Percentiles rank a stretch among this genome's conserved stretches.
Evolutionary conservation across 2,329 filamentous ascomycete genomes (phyloP).

Genomic region (Epichloe sylvatica): DNA sequence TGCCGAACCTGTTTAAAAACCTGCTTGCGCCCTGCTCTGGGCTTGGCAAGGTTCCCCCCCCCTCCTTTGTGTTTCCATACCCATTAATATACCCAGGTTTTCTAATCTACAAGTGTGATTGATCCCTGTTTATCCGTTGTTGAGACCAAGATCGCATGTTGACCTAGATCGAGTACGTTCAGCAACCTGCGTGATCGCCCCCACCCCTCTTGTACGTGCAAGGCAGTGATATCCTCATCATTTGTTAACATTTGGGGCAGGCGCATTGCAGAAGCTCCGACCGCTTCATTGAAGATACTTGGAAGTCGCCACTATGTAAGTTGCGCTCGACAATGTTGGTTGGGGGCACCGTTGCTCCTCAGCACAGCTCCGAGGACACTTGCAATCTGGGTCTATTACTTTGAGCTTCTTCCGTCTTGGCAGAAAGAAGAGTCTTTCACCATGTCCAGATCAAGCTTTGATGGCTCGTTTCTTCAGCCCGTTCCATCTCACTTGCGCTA

Average conservation of each 20-base stretch:
- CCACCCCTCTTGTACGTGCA: background rate
- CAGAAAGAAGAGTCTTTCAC: background rate
- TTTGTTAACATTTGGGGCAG: background rate
- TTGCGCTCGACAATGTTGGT: background rate
- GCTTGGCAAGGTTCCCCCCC: background rate
- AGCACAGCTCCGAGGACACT: background rate
- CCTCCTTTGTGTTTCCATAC: background rate
- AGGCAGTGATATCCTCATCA: background rate
- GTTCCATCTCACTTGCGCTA: conserved; percentile 9
- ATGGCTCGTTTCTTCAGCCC: conserved; percentile 13
- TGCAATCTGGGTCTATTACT: background rate
- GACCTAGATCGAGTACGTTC: background rate
- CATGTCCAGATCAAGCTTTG: conserved; percentile 22
- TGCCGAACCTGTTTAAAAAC: conserved; percentile 1
- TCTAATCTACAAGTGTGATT: background rate
- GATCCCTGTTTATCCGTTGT: background rate
- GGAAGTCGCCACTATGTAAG: conserved; percentile 7
- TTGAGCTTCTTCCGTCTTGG: background rate
- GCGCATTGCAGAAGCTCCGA: background rate
- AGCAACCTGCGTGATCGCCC: background rate
- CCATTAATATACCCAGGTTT: background rate
- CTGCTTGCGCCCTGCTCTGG: background rate
- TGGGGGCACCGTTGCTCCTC: background rate
- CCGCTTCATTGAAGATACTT: background rate
- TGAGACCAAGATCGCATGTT: background rate